Evolutionary conservation across 73 alveolate genomes (phyloP).

Genomic region (Paramecium sexaurelia): DNA sequence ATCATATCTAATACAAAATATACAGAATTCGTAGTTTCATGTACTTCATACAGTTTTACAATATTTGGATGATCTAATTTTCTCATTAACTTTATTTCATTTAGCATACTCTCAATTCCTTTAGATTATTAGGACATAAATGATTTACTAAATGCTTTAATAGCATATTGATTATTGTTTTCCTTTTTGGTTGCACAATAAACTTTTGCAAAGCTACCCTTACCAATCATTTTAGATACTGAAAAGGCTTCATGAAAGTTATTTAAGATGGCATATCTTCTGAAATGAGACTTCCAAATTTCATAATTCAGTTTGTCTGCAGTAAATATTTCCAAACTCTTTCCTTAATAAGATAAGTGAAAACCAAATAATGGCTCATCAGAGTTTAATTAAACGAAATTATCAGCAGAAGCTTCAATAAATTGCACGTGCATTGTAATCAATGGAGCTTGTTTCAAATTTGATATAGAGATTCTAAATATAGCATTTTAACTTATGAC

Average conservation of each 20-base stretch:
- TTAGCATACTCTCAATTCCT: conserved; percentile 65
- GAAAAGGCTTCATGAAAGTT: background rate
- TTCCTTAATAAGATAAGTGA: conserved; percentile 45
- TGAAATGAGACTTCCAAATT: conserved; percentile 14
- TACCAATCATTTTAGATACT: conserved; percentile 71
- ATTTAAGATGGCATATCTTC: background rate
- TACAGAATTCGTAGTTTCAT: conserved; percentile 63
- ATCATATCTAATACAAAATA: conserved; percentile 70
- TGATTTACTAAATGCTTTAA: conserved; percentile 69
- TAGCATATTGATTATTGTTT: conserved; percentile 67
- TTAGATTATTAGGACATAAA: conserved; percentile 32
- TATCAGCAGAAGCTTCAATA: conserved; percentile 7
- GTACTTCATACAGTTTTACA: conserved; percentile 70
- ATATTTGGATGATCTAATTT: conserved; percentile 75
- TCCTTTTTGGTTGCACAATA: conserved; percentile 70
- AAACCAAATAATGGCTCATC: conserved; percentile 37
- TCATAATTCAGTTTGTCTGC: conserved; percentile 39
- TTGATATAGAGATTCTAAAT: background rate
- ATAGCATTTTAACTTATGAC: background rate
- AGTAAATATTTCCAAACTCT: conserved; percentile 56
- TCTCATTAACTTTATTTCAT: conserved; percentile 73
- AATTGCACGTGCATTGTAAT: conserved; percentile 5
- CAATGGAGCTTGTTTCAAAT: background rate
- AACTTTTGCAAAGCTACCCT: conserved; percentile 77
- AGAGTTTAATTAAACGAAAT: conserved; percentile 44